Evolutionary conservation across 768 basidiomycete species (phyloP), one percentile per base, ranked within the genome.

Genomic region (Neoboletus magnificus): DNA sequence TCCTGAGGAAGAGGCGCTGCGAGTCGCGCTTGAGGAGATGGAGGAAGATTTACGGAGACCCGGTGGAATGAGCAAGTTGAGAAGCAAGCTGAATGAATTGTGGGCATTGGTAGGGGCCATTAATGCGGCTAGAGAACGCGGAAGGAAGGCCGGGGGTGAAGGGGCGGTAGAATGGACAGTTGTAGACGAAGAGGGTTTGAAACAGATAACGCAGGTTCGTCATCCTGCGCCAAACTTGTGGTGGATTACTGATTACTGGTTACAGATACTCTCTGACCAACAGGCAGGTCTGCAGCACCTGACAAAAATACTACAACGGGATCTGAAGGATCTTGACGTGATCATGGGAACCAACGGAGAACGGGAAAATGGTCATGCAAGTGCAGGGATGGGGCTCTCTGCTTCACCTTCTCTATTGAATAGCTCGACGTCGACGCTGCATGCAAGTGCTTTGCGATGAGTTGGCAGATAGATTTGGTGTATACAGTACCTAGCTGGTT

Each of bases 31-130:
- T 27, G 91, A 93, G 66, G 83, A 85, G 58, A 78, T 92, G 48
- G 83, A 86, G 63, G 85, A 85, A 50, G 90, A 92, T 66, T 66
- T 92, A 56, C 80, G 82, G 40, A 62, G 73, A 52, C 76, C 74
- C 0, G 78, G 79, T 2, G 78, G 74, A 12, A 71, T 76, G 66
- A 82, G 87, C 49, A 72, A 87, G 64, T 76, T 87, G 72, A 79
- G 82, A 33, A 84, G 84, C 42, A 89, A 88, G 65, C 66, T 91
- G 64, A 90, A 89, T 59, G 92, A 93, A 66, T 73, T 94, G 27
- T 94, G 92, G 92, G 90, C 89, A 16, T 74, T 90, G 15, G 79
- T 93, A 10, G 90, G 90, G 4, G 84, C 87, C 43, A 75, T 93
- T 18, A 80, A 80, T 50, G 80, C 79, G 9, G 78, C 82, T 27